Base-by-base conservation (phyloP, 2,329 filamentous ascomycete genomes). In the Blastomyces emzantsi region DNA sequence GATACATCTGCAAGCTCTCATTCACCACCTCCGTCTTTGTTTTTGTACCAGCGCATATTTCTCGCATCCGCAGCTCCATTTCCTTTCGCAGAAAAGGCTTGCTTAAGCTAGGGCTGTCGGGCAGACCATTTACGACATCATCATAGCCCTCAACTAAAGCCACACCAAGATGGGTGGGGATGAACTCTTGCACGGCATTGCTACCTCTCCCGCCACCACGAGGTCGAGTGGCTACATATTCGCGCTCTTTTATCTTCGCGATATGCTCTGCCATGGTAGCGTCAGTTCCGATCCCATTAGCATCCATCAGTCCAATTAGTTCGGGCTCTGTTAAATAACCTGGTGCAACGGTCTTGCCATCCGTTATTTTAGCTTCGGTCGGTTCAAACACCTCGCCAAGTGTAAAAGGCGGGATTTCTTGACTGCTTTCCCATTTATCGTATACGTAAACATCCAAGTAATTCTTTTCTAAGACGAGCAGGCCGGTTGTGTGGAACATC, bases 221-320 rank as follows among this genome's bases (percentile, higher is more conserved):
- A 71, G 81, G 72, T 77, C 85, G 72, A 72, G 89, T 87, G 63
- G 86, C 85, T 60, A 92, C 93, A 71, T 99, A 99, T 69, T 92
- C 83, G 65, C 94, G 83, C 64, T 92, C 86, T 75, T 97, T 92
- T 70, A 99, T 96, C 76, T 93, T 99, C 64, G 90, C 87, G 71
- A 99, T 99, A 73, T 99, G 94, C 71, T 99, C 94, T 0, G 94
- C 94, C 94, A 99, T 99, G 0, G 94, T 99, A 7, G 94, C 94
- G 78, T 99, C 94, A 11, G 94, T 99, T 15, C 94, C 94, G 67
- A 99, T 99, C 1, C 94, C 94, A 73, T 99, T 99, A 55, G 91
- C 92, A 77, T 99, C 94, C 94, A 99, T 99, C 13, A 99, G 83
- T 2, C 89, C 89, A 72, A 99, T 96, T 33, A 99, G 81, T 73